Base-by-base conservation (phyloP, 139 green algal species). In the Eudorina sp. region DNA sequence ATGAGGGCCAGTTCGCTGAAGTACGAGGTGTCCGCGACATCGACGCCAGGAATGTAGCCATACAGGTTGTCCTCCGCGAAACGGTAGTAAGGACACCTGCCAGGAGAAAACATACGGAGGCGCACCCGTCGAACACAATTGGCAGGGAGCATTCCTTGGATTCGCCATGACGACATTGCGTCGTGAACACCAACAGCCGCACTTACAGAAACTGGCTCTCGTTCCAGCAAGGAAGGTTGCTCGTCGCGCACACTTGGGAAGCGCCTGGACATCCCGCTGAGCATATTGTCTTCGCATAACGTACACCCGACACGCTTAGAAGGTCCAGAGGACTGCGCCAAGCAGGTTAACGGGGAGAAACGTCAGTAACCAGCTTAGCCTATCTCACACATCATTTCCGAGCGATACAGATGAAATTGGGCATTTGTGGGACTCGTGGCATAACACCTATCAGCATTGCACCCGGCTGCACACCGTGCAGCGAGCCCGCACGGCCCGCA, bases 51-150 rank as follows among this genome's bases (percentile, higher is more conserved):
- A 2, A 97, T 77, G 0, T 68, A 82, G 36, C 82, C 90, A 70
- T 94, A 96, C 51, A 97, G 51, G 51, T 34, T 43, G 1, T 93
- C 13, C 88, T 94, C 84, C 23, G 94, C 93, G 51, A 93, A 90
- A 6, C 79, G 68, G 84, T 96, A 96, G 90, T 96, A 96, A 0
- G 93, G 93, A 68, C 94, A 97, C 69, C 94, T 96, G 93, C 1
- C 18, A 62, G n/a, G 76, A 53, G 41, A 58, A 58, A 16, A 16
- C 51, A 75, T 46, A 75, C 18, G 93, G 84, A 64, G 89, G 90
- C 92, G n/a, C n/a, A 95, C 34, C 90, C 81, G 29, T 31, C 53
- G 70, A 58, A 80, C 21, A 68, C 66, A 6, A 53, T 16, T 7
- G n/a, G n/a, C n/a, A n/a, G n/a, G n/a, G n/a, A n/a, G n/a, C n/a